Percentiles rank a stretch among this genome's conserved stretches.
phyloP scores from a whole-genome alignment of 192 early-diverging fungal genomes.

The Coemansia sp. region DNA sequence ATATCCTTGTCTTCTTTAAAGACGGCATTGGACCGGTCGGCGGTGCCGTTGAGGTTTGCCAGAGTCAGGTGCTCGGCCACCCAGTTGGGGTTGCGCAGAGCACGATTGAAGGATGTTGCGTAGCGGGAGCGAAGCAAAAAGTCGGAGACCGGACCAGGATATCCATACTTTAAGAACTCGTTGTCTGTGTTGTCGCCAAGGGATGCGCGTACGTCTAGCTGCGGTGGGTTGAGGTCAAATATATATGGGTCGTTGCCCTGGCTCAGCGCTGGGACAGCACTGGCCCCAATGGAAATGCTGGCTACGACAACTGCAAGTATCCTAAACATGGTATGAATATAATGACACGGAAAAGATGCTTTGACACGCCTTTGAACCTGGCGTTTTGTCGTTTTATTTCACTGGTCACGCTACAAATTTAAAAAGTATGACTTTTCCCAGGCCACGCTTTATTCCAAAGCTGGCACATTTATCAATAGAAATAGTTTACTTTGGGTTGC shows the following conservation, averaged over 20 bases:
- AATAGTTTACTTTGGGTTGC: not conserved
- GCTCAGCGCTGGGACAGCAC: slow-evolving; percentile 25
- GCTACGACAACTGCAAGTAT: not conserved
- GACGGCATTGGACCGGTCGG: slow-evolving; percentile 57
- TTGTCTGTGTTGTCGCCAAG: slow-evolving; percentile 11
- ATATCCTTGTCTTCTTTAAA: slow-evolving; percentile 79
- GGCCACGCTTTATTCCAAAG: not conserved
- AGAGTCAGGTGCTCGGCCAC: slow-evolving; percentile 69
- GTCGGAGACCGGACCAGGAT: slow-evolving; percentile 73
- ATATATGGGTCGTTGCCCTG: not conserved
- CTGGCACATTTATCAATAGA: not conserved
- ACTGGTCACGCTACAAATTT: too few species aligned
- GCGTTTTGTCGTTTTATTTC: too few species aligned
- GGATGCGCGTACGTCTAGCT: not conserved
- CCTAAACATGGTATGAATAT: not conserved
- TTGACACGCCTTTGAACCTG: too few species aligned
- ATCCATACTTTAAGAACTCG: slow-evolving; percentile 39
- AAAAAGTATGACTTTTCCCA: not conserved
- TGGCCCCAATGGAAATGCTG: slow-evolving; percentile 21
- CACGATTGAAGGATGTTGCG: slow-evolving; percentile 73
- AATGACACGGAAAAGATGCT: too few species aligned
- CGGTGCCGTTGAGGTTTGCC: slow-evolving; percentile 56
- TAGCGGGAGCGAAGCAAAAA: slow-evolving; percentile 66
- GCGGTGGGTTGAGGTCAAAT: not conserved
- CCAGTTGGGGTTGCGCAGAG: slow-evolving; percentile 73